Evolutionary conservation across 202 grass and related monocot species (phyloP), one percentile per base, ranked within the genome.

Genomic region (Bolboschoenoplectus hybrid): DNA sequence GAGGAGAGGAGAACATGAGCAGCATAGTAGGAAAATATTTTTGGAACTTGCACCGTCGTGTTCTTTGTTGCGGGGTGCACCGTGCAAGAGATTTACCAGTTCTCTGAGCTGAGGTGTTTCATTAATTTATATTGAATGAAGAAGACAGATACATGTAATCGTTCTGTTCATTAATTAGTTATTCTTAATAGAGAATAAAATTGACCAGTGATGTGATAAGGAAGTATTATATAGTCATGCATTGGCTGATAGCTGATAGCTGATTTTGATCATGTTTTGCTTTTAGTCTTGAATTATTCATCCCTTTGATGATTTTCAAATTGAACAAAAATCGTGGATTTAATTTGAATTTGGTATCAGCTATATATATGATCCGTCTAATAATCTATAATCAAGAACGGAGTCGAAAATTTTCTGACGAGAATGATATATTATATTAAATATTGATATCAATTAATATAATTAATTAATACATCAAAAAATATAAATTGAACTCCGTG

Each of bases 21-120:
- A 80, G 14, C 64, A 67, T 83, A 56, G 81, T 71, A 68, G 35
- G 9, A 70, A 83, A 53, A 84, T 84, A 57, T 84, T 84, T 26
- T 83, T 50, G 82, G 64, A 71, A 84, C 64, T 84, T 84, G 82
- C 65, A 84, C 81, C 45, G 46, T 84, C 81, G 11, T 66, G 16
- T 82, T 82, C 2, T 45, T 82, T 82, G 40, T 65, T 82, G 53
- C 12, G 14, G 75, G 14, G 75, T 80, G 52, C 75, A 80, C 75
- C 53, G 35, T 61, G 75, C 75, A 58, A 41, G 13, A 10, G 53
- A 60, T 80, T 36, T 76, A 80, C 8, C 51, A n/a, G 53, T 80
- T 80, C 34, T 58, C 52, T 80, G 8, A 78, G n/a, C 8, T 74
- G 10, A 26, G 26, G 26, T 26, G 26, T 26, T 73, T 40, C 73